These are phyloP conservation scores for Xylariales sp. DNA, from an alignment of 2,329 filamentous ascomycete genomes.

Conservation along the genomic window DNA sequence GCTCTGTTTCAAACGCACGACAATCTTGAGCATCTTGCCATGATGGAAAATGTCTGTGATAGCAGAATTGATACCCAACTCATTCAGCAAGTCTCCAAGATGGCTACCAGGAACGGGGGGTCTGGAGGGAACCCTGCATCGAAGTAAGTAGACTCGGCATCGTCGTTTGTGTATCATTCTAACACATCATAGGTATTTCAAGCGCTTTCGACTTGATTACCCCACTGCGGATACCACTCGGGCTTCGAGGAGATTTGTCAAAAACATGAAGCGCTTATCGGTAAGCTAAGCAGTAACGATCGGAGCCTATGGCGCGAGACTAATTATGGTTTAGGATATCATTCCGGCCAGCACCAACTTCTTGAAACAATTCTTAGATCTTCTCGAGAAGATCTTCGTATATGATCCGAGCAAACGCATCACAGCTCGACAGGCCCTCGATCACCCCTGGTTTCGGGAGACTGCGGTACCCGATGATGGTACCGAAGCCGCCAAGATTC, in stretches of 20 bases:
- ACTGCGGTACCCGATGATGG: conserved; percentile 59
- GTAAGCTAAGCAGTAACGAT: conserved; percentile 35
- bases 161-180: not conserved
- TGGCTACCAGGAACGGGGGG: conserved; percentile 50
- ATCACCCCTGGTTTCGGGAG: conserved; percentile 66
- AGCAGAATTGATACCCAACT: conserved; percentile 54
- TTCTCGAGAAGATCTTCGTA: conserved; percentile 62
- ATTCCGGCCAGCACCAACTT: conserved; percentile 57
- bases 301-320: conserved; percentile 1
- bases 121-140: conserved; percentile 57
- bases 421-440: conserved; percentile 60
- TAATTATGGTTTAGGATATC: conserved; percentile 49
- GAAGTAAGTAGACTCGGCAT: conserved; percentile 48
- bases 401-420: conserved; percentile 63
- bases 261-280: conserved; percentile 64
- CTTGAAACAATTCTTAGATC: conserved; percentile 57
- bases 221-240: conserved; percentile 59
- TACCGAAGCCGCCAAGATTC: conserved; percentile 63
- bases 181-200: conserved; percentile 53
- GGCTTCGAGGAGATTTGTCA: conserved; percentile 62
- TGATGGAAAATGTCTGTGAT: conserved; percentile 68
- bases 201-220: conserved; percentile 60
- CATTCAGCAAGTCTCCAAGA: conserved; percentile 52
- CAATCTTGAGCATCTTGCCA: conserved; percentile 68
- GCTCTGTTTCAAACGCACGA: conserved; percentile 70